Evolutionary conservation across 768 basidiomycete species (phyloP).

Genomic region (Lentinula sp.): DNA sequence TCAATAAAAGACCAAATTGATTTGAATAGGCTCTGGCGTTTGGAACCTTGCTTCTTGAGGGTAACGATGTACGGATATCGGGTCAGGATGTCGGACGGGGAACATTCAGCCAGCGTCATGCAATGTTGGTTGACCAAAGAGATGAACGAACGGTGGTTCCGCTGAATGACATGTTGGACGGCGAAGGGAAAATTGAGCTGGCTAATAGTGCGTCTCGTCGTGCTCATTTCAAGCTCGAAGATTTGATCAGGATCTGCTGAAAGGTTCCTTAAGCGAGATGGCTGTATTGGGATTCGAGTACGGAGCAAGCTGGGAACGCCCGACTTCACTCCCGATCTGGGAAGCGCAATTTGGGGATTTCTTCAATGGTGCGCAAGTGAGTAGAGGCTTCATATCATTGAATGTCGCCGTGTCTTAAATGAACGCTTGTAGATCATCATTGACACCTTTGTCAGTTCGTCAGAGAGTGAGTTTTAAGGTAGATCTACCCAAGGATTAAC

Average conservation of each 20-base stretch:
- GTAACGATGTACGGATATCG: slow-evolving; percentile 80
- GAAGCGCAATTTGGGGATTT: slow-evolving; percentile 96
- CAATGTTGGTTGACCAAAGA: slow-evolving; percentile 87
- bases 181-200: slow-evolving; percentile 68
- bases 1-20: background rate
- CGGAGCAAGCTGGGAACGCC: slow-evolving; percentile 85
- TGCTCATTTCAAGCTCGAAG: background rate
- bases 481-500: background rate
- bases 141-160: slow-evolving; percentile 78
- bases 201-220: slow-evolving; percentile 64
- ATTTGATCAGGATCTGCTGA: background rate
- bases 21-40: slow-evolving; percentile 70
- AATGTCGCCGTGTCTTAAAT: background rate
- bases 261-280: slow-evolving; percentile 85
- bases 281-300: slow-evolving; percentile 92
- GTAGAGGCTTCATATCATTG: background rate
- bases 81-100: slow-evolving; percentile 92
- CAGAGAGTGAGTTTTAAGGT: slow-evolving; percentile 61
- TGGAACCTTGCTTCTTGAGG: slow-evolving; percentile 78
- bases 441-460: slow-evolving; percentile 81
- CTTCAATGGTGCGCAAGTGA: slow-evolving; percentile 79
- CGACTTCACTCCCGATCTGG: slow-evolving; percentile 80
- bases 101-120: slow-evolving; percentile 86
- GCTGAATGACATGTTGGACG: slow-evolving; percentile 61
- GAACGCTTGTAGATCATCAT: slow-evolving; percentile 58